Evolutionary conservation across 192 early-diverging fungal genomes (phyloP).

Genomic region (Pilaira anomala): DNA sequence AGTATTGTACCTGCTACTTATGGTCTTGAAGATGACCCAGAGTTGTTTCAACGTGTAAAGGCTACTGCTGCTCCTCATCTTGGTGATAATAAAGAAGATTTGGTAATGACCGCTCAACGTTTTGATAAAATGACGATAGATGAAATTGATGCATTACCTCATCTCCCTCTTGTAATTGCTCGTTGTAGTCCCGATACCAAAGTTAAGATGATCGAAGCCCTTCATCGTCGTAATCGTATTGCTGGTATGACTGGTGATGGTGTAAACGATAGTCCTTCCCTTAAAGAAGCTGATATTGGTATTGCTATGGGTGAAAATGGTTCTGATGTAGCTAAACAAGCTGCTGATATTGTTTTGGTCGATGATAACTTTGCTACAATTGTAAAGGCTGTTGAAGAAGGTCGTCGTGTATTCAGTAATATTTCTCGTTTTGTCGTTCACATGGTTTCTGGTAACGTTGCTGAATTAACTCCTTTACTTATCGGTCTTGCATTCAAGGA

Average conservation of each 20-base stretch:
- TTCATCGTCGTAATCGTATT: slow-evolving; percentile 73
- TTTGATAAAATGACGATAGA: slow-evolving; percentile 85
- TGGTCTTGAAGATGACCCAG: slow-evolving; percentile 36
- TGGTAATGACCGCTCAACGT: slow-evolving; percentile 82
- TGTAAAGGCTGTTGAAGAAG: slow-evolving; percentile 72
- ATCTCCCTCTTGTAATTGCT: slow-evolving; percentile 89
- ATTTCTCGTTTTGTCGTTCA: slow-evolving; percentile 69
- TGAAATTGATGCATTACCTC: slow-evolving; percentile 68
- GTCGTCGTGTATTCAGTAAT: slow-evolving; percentile 78
- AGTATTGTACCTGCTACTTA: slow-evolving; percentile 64
- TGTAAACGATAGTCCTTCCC: slow-evolving; percentile 76
- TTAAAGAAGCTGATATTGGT: slow-evolving; percentile 77
- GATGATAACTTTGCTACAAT: slow-evolving; percentile 84
- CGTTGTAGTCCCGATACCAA: slow-evolving; percentile 95
- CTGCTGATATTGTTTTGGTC: slow-evolving; percentile 85
- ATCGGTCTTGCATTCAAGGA: slow-evolving; percentile 75
- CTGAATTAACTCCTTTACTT: slow-evolving; percentile 69
- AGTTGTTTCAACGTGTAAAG: neutral
- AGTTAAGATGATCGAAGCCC: slow-evolving; percentile 92
- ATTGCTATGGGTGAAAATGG: slow-evolving; percentile 91
- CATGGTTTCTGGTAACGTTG: slow-evolving; percentile 73
- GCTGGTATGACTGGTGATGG: slow-evolving; percentile 90
- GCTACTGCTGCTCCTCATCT: slow-evolving; percentile 45
- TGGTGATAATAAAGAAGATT: slow-evolving; percentile 39
- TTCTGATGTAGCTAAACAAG: slow-evolving; percentile 91